Percentiles rank a stretch among this genome's conserved stretches.
phyloP scores from a whole-genome alignment of 768 basidiomycete genomes.

The Lactifluus volemus region DNA sequence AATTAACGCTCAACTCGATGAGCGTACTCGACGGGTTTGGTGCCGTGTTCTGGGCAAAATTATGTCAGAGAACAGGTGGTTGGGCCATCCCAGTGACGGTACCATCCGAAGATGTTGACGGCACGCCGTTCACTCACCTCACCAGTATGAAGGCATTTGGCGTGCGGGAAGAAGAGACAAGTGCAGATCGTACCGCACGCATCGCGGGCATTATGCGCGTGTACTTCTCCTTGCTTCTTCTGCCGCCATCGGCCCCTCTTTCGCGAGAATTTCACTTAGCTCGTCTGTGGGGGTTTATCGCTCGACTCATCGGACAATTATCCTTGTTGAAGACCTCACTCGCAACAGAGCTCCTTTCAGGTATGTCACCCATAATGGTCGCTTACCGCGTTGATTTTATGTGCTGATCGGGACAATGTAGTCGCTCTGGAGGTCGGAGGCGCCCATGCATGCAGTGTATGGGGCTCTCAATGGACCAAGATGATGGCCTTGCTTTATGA shows the following conservation, averaged over 20 bases:
- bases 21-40: constrained; percentile 45
- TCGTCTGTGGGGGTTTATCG: constrained; percentile 65
- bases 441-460: constrained; percentile 45
- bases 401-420: constrained; percentile 22
- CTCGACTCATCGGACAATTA: constrained; percentile 47
- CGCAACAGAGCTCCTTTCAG: constrained; percentile 59
- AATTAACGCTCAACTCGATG: constrained; percentile 64
- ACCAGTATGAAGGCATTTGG: constrained; percentile 47
- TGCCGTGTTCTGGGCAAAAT: constrained; percentile 72
- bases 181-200: constrained; percentile 54
- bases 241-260: constrained; percentile 34
- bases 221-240: constrained; percentile 63
- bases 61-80: constrained; percentile 81
- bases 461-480: constrained; percentile 78
- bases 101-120: constrained; percentile 43
- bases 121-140: constrained; percentile 35
- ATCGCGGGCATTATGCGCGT: constrained; percentile 77
- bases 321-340: constrained; percentile 47
- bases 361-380: constrained; percentile 28
- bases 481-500: constrained; percentile 58
- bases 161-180: constrained; percentile 48
- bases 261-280: constrained; percentile 50
- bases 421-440: constrained; percentile 70
- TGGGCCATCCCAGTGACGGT: constrained; percentile 73
- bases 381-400: constrained; percentile 4